Evolutionary conservation across 805 yeast genomes (phyloP), one percentile per base, ranked within the genome.

Genomic region (Tetrapisispora fleetii): DNA sequence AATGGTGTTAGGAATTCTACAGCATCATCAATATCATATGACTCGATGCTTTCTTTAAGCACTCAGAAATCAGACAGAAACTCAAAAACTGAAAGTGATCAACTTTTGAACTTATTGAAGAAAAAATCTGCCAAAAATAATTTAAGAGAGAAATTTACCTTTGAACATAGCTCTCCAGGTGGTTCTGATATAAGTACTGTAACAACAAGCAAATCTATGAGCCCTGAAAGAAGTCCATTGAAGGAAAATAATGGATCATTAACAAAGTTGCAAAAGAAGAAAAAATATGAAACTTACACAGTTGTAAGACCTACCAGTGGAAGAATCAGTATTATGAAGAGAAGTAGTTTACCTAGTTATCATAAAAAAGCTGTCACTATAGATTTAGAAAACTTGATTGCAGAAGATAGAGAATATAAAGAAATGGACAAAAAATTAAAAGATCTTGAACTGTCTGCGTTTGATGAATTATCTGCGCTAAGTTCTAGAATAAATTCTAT

Each of bases 41-140:
- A 51, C 38, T 51, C 54, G n/a, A 38, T 46, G 27, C 37, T 49
- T n/a, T 46, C 52, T 37, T 46, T 28, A 33, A 36, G 37, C 14
- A 39, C 42, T 8, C 36, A 22, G 16, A 40, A 39, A 4, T 33
- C 43, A 28, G 47, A 30, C 4, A 38, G 30, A 3, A 11, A 21
- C 9, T n/a, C 28, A 30, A 21, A 14, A 10, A 33, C 9, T 14
- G 21, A 17, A n/a, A 11, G 4, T 39, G 52, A 50, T 22, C 50
- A 45, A 19, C 63, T 55, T 5, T 54, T 54, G 14, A 59, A 58
- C 4, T 57, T 71, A 48, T 67, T 75, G 52, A 66, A 60, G 48
- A 81, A 80, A 62, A 81, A 80, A 58, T 63, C 63, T 9, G 80
- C 77, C 0, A 66, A 72, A 40, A 64, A 65, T 14, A 74, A 81